Evolutionary conservation across 106 monocot species (phyloP), one percentile per base, ranked within the genome.

Genomic region (Xerophyta viscosa): DNA sequence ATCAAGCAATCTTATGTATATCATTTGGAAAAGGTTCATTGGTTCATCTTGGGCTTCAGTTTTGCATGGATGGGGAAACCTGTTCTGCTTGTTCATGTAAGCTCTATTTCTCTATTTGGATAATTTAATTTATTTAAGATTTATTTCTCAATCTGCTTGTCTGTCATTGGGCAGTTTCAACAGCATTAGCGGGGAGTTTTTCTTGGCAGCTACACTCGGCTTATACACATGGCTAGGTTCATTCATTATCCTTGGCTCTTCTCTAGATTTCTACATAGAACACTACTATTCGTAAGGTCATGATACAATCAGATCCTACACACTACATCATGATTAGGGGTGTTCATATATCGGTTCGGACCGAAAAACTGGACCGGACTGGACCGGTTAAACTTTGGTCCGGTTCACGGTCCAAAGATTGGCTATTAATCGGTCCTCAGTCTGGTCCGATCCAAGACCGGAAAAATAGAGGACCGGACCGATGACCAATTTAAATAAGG

Each of bases 21-120:
- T n/a, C n/a, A n/a, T n/a, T n/a, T n/a, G n/a, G n/a, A n/a, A n/a
- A 50, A 72, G 61, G 73, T 67, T 67, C 58, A 67, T 56, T 41
- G 73, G 73, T 47, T 45, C 73, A 29, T 54, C 41, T 28, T 73
- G 73, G 73, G 73, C 73, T 20, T 67, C 73, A 10, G 55, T 74
- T 60, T 37, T 74, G 19, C 55, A 66, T 39, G 73, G 73, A 6
- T 74, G 73, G 73, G 73, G 66, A 18, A 74, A 74, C 52, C 46
- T 74, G n/a, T 11, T 67, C 20, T 66, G 60, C 47, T 66, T 74
- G 66, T 74, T 66, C 33, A 37, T 59, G 73, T 67, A 67, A 27
- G 29, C n/a, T n/a, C n/a, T n/a, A n/a, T 50, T 19, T 21, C 27
- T n/a, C 59, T 19, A 7, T 15, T 25, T 27, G 10, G 12, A 21